Base-by-base conservation (phyloP, 306 rosid genomes). In the Senna tora region DNA sequence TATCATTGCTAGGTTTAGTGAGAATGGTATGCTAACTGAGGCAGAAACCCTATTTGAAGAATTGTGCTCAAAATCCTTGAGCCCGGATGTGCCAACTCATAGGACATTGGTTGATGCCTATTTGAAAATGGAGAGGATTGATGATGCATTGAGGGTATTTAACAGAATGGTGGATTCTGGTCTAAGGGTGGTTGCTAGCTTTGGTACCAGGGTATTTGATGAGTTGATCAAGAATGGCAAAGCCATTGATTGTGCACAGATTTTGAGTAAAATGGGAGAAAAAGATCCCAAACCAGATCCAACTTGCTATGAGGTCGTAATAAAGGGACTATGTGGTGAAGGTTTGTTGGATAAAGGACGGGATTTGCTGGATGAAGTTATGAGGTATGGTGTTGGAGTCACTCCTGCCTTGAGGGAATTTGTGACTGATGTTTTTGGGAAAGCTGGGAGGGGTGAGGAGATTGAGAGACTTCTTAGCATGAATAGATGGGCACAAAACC, bases 211-310 rank as follows among this genome's bases (percentile, higher is more conserved):
- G 74, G 95, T 89, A 41, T 94, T 94, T 47, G 84, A 75, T 54
- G 91, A 89, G 78, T 70, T 94, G 80, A 91, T 89, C 34, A 87
- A 78, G 83, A 87, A 86, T 17, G 96, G 91, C 0, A 91, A 84
- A 76, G 89, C 81, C 32, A 12, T 73, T 36, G 95, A 91, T 9
- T 91, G 96, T 67, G 95, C 87, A 2, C 87, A 75, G 75, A 65
- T 91, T 59, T 59, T 94, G 86, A 84, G 87, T 69, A 91, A 94
- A 83, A 86, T 94, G 96, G 99, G 97, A 46, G 97, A 86, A 55
- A 87, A 84, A 41, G 99, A 94, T 67, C 96, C 97, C 36, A 94
- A 94, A 79, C 99, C 98, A 0, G 99, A 94, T 64, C 87, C 87
- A 65, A 86, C 85, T 39, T 87, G 89, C 76, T 94, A 94, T 36